A percentile compares a stretch with the other conserved stretches of the same genome.
These are phyloP conservation scores for Paramecium sexaurelia DNA, from an alignment of 73 alveolate genomes.

Conservation along the genomic window DNA sequence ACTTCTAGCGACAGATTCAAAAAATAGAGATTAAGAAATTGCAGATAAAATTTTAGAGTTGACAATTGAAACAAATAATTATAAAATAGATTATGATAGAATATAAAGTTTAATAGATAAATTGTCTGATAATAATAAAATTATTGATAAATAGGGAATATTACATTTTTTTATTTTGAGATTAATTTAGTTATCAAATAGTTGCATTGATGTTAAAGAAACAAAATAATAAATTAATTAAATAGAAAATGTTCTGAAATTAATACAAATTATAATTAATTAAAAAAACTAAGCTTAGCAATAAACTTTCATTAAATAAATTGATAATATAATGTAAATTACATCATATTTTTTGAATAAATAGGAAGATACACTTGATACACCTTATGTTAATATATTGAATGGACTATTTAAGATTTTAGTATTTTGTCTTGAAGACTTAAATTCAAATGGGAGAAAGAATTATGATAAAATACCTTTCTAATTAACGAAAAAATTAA, in stretches of 20 bases:
- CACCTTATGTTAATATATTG: background rate
- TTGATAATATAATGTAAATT: constrained; percentile 31
- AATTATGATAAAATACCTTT: background rate
- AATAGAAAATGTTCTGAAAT: background rate
- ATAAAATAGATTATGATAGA: background rate
- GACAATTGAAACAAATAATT: background rate
- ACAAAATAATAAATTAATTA: background rate
- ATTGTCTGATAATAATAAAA: background rate
- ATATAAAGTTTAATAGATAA: constrained; percentile 3
- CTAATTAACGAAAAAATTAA: background rate
- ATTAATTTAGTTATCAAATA: background rate
- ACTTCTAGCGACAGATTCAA: background rate
- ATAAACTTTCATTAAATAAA: background rate
- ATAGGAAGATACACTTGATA: background rate
- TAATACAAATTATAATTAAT: background rate
- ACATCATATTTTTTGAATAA: constrained; percentile 25
- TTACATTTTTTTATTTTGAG: constrained; percentile 12
- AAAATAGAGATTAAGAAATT: background rate
- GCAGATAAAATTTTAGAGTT: constrained; percentile 15
- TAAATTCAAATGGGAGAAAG: background rate
- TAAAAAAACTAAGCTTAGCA: background rate
- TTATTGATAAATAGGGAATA: background rate
- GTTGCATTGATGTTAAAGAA: background rate
- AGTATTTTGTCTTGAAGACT: constrained; percentile 19
- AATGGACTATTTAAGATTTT: constrained; percentile 24